These are phyloP conservation scores for Colletotrichum sp. DNA, from an alignment of 2,329 filamentous ascomycete species.

Conservation along the genomic window DNA sequence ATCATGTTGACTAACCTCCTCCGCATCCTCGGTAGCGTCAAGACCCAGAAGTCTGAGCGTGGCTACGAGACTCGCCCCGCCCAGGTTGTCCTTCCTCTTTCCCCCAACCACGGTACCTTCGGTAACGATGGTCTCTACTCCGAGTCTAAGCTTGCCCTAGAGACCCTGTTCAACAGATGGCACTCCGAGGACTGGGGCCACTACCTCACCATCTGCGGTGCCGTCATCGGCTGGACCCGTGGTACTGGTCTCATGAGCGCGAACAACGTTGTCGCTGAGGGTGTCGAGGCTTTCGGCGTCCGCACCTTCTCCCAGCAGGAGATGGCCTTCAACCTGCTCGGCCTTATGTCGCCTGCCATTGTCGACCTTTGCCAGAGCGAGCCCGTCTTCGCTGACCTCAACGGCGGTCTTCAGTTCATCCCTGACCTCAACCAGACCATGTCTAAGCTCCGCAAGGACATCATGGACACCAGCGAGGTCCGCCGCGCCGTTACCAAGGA, in stretches of 20 bases:
- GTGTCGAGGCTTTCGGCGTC: constrained; percentile 94
- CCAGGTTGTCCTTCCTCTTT: constrained; percentile 93
- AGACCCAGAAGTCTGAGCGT: constrained; percentile 84
- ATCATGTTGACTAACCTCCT: constrained; percentile 99
- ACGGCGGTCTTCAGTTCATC: constrained; percentile 97
- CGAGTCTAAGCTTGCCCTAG: constrained; percentile 94
- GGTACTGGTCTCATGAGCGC: constrained; percentile 97
- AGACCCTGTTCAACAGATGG: constrained; percentile 99
- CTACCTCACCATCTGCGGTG: constrained; percentile 97
- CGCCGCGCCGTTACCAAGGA: constrained; percentile 94
- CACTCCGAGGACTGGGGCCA: constrained; percentile 96
- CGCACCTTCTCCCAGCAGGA: constrained; percentile 99
- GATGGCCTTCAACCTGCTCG: constrained; percentile 98
- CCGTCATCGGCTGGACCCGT: constrained; percentile 98
- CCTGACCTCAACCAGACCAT: constrained; percentile 94
- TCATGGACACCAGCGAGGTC: constrained; percentile 93
- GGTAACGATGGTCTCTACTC: constrained; percentile 98
- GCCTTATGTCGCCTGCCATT: constrained; percentile 91
- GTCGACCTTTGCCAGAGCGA: constrained; percentile 95
- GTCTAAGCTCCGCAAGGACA: constrained; percentile 90
- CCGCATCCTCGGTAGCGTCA: constrained; percentile 88
- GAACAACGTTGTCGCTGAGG: constrained; percentile 97
- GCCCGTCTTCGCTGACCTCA: constrained; percentile 95
- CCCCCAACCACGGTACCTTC: constrained; percentile 98
- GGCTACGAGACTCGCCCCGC: constrained; percentile 95